Evolutionary conservation across 2,329 filamentous ascomycete species (phyloP), one percentile per base, ranked within the genome.

Genomic region (Immersiporthe knoxdaviesiana): DNA sequence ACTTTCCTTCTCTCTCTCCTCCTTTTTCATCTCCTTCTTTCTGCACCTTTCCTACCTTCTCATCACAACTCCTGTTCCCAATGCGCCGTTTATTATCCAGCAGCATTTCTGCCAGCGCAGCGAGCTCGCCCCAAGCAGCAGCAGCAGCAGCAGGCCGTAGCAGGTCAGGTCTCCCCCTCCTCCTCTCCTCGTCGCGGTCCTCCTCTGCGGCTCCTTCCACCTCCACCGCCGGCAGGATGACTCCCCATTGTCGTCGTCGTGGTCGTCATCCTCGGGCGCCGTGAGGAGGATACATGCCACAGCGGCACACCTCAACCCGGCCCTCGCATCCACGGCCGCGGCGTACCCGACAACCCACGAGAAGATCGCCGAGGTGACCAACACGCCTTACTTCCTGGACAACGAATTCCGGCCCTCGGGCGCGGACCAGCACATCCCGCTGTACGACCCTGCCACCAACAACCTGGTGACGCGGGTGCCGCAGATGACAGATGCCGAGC

Each of bases 371-470:
- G 80, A 87, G 70, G 89, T 91, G 50, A 81, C 86, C 74, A 88
- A 94, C 78, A 95, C 92, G 18, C 91, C 89, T 37, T 94, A 92
- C 83, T 96, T 96, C 79, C 78, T 96, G 74, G 87, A 96, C 84
- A 96, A 96, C 82, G 82, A 91, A 78, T 94, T 95, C 77, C 82
- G 90, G 67, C 81, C 85, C 63, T 94, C 92, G 24, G 81, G 85
- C 75, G 84, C 92, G 37, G 85, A 88, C 70, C 84, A 90, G 81
- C 93, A 90, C 85, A 93, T 95, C 78, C 91, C 94, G 76, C 83
- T 96, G 73, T 84, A 92, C 80, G 92, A 96, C 80, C 92, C 92
- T 27, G 92, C 92, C 63, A 95, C 92, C 75, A 95, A 94, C 84
- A 92, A 94, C 81, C 86, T 95, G 73, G 90, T 96, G 72, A 95